Conservation (phyloP, 2,329 filamentous ascomycete genomes). For the Hymenoscyphus repandus region DNA sequence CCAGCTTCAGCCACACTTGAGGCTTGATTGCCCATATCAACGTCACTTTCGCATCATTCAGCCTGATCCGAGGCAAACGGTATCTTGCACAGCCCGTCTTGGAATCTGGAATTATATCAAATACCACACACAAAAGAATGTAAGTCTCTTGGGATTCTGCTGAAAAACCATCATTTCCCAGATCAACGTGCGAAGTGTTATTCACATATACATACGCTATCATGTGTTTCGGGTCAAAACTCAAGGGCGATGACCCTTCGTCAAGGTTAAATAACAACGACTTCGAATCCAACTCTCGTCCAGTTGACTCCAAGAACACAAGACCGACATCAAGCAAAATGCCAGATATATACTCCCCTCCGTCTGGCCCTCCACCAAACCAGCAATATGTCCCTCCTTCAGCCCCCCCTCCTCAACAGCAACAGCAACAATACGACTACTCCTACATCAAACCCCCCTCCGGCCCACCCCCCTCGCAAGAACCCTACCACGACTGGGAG, state of each 20-base stretch:
- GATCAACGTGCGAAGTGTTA: neutral
- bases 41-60: too few relatives aligned
- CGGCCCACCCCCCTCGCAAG: conserved; percentile 31
- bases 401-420: conserved; percentile 31
- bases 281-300: conserved; percentile 15
- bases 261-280: conserved; percentile 9
- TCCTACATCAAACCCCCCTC: conserved; percentile 7
- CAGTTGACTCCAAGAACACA: conserved; percentile 17
- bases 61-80: too few relatives aligned
- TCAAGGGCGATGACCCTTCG: conserved; percentile 21
- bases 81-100: neutral
- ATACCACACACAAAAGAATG: too few relatives aligned
- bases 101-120: neutral
- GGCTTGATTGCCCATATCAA: too few relatives aligned
- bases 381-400: conserved; percentile 32
- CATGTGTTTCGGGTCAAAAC: conserved; percentile 28
- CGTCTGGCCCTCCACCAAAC: conserved; percentile 33
- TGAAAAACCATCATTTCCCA: neutral
- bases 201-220: neutral
- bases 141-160: too few relatives aligned
- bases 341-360: conserved; percentile 30
- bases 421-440: conserved; percentile 4
- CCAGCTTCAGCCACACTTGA: too few relatives aligned
- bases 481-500: conserved; percentile 61
- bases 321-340: conserved; percentile 20